Conservation (phyloP, 768 basidiomycete species). For the Xanthoconium stramineum region DNA sequence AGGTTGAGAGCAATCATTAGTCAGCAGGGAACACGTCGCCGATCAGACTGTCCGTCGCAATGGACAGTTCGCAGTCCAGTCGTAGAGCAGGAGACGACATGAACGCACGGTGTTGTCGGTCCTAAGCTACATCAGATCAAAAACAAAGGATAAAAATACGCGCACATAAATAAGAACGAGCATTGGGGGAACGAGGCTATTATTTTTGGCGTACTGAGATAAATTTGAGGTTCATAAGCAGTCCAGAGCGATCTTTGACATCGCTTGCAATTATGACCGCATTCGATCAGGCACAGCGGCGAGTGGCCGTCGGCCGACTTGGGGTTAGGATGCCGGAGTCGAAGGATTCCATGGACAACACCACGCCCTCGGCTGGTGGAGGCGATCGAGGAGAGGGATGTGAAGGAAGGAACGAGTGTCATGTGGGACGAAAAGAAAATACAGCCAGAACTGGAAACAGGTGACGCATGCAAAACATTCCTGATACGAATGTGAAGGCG, state of each 20-base stretch:
- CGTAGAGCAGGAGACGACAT: neutral
- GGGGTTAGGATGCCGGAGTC: slow-evolving; percentile 14
- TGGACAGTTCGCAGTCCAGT: neutral
- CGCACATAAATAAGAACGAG: slow-evolving; percentile 19
- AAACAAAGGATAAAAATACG: slow-evolving; percentile 23
- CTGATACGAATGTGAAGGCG: slow-evolving; percentile 12
- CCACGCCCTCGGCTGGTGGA: neutral
- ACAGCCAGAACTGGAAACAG: slow-evolving; percentile 1
- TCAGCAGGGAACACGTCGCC: slow-evolving; percentile 20
- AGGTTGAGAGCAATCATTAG: slow-evolving; percentile 10
- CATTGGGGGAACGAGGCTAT: slow-evolving; percentile 19
- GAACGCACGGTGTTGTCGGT: neutral
- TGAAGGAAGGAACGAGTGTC: neutral
- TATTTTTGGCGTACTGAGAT: slow-evolving; percentile 32
- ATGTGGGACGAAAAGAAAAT: slow-evolving; percentile 2
- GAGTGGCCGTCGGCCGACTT: slow-evolving; percentile 8
- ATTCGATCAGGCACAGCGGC: slow-evolving; percentile 28
- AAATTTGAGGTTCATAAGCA: slow-evolving; percentile 20
- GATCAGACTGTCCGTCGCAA: neutral
- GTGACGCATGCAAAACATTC: slow-evolving; percentile 2
- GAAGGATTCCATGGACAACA: slow-evolving; percentile 2
- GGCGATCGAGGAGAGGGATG: neutral
- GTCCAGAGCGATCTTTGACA: slow-evolving; percentile 19
- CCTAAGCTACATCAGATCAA: neutral
- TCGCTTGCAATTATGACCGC: slow-evolving; percentile 20